phyloP scores from a whole-genome alignment of 1,284 basidiomycete species.

The Marasmius oreades region DNA sequence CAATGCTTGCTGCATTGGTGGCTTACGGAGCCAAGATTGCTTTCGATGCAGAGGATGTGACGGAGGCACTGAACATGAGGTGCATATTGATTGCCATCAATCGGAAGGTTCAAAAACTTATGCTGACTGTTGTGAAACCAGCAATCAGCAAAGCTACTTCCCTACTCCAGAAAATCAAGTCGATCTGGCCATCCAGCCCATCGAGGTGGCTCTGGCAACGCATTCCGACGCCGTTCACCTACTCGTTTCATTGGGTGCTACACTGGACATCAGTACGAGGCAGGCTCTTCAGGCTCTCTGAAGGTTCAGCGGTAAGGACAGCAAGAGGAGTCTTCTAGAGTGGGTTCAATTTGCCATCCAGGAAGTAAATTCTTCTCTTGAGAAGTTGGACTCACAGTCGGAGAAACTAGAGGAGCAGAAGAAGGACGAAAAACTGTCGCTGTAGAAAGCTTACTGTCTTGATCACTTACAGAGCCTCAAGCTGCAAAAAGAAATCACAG shows the following conservation, averaged over 20 bases:
- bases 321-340: conserved; percentile 34
- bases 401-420: conserved; percentile 18
- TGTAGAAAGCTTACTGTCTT: neutral
- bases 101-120: neutral
- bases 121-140: neutral
- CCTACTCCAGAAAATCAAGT: conserved; percentile 24
- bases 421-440: conserved; percentile 12
- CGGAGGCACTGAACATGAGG: conserved; percentile 20
- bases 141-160: neutral
- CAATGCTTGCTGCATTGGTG: conserved; percentile 36
- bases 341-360: conserved; percentile 35
- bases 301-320: conserved; percentile 16
- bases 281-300: conserved; percentile 16
- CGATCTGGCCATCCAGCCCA: conserved; percentile 27
- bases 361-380: conserved; percentile 21
- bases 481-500: neutral
- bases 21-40: conserved; percentile 37
- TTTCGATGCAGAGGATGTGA: conserved; percentile 29
- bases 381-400: conserved; percentile 19
- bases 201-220: conserved; percentile 38
- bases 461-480: neutral
- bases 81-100: conserved; percentile 9
- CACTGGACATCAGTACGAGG: conserved; percentile 32
- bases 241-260: conserved; percentile 40
- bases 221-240: conserved; percentile 41